Conservation (phyloP, 345 rosid species). For the Hypericum androsaemum region DNA sequence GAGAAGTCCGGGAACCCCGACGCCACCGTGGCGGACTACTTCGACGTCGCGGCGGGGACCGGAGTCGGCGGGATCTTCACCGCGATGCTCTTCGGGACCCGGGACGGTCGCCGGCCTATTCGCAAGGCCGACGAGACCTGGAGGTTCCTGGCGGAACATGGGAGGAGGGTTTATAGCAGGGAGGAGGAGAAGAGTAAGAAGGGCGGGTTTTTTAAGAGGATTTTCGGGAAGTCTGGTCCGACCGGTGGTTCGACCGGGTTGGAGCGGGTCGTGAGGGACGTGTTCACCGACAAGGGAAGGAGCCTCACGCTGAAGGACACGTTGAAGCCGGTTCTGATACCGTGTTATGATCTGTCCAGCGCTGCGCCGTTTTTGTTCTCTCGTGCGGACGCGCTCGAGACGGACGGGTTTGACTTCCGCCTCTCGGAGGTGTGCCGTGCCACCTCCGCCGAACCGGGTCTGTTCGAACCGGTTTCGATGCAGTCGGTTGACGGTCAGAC, state of each 20-base stretch:
- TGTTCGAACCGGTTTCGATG: constrained; percentile 60
- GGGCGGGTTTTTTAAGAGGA: constrained; percentile 35
- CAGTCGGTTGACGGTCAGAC: constrained; percentile 67
- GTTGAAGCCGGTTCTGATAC: constrained; percentile 75
- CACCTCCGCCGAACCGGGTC: constrained; percentile 82
- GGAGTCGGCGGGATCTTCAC: constrained; percentile 89
- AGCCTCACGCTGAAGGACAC: constrained; percentile 71
- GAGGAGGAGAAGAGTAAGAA: constrained; percentile 12
- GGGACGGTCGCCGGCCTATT: constrained; percentile 60
- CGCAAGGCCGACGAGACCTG: constrained; percentile 84
- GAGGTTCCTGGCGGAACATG: constrained; percentile 68
- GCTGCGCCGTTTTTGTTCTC: constrained; percentile 90
- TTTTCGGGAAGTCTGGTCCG: constrained; percentile 37
- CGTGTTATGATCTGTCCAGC: constrained; percentile 83
- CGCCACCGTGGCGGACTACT: constrained; percentile 80
- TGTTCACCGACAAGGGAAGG: constrained; percentile 38
- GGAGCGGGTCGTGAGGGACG: constrained; percentile 63
- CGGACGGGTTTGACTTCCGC: constrained; percentile 71
- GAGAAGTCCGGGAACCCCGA: constrained; percentile 77
- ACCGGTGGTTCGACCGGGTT: constrained; percentile 31
- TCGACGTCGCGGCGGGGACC: constrained; percentile 90
- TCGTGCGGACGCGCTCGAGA: constrained; percentile 92
- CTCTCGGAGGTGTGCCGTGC: constrained; percentile 92
- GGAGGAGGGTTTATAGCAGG: constrained; percentile 44
- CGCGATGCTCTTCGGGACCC: constrained; percentile 78